Conservation (phyloP, 1,284 basidiomycete genomes). For the Rhodotorula sp. region DNA sequence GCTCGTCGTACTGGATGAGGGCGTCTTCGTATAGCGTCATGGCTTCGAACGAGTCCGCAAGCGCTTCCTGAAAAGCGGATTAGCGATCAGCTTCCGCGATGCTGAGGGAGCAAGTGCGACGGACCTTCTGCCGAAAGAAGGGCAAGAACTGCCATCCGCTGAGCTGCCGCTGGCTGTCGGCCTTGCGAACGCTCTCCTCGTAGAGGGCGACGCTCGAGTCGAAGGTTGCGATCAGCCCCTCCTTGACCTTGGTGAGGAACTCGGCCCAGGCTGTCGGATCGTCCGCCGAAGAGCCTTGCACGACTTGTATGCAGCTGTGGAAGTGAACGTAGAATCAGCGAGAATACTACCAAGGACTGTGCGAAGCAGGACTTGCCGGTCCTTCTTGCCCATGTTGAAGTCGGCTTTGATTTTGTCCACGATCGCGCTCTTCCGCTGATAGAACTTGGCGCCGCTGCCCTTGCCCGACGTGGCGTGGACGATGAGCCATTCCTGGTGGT, state of each 20-base stretch:
- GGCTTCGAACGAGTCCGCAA: constrained; percentile 87
- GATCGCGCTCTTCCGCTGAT: constrained; percentile 76
- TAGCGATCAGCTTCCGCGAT: not conserved
- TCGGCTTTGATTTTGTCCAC: constrained; percentile 89
- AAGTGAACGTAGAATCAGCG: not conserved
- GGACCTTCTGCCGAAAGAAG: constrained; percentile 88
- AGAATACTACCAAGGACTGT: not conserved
- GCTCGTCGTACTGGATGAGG: constrained; percentile 81
- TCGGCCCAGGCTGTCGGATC: constrained; percentile 88
- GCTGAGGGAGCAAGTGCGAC: constrained; percentile 2
- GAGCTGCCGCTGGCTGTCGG: constrained; percentile 79
- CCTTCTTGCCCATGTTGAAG: constrained; percentile 84
- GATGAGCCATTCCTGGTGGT: constrained; percentile 72
- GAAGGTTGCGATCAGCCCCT: constrained; percentile 76
- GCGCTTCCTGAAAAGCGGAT: constrained; percentile 66
- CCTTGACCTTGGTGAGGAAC: constrained; percentile 82
- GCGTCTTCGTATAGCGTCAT: constrained; percentile 88
- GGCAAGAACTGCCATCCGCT: constrained; percentile 97
- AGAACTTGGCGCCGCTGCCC: constrained; percentile 59
- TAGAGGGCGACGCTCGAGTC: constrained; percentile 71
- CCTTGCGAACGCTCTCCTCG: constrained; percentile 82
- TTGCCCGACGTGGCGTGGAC: constrained; percentile 64
- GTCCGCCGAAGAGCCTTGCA: constrained; percentile 51
- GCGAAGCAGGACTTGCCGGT: constrained; percentile 60
- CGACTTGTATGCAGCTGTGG: constrained; percentile 72